Percentiles rank a stretch among this genome's conserved stretches.
These are phyloP conservation scores for Onygenales sp. DNA, from an alignment of 2,329 filamentous ascomycete genomes.

Conservation along the genomic window DNA sequence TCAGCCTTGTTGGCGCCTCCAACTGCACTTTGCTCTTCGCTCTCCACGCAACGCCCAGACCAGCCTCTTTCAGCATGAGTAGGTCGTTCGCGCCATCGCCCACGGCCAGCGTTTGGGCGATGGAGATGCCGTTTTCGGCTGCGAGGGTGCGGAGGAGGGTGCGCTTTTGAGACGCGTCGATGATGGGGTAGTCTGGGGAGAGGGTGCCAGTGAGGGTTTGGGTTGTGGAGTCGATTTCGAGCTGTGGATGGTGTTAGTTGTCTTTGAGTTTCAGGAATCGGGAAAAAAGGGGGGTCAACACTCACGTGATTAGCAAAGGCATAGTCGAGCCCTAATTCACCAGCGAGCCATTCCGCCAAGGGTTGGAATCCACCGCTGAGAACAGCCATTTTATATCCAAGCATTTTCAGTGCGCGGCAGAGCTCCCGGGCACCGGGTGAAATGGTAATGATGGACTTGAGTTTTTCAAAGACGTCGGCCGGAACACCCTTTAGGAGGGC, in stretches of 20 bases:
- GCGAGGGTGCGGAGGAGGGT: slow-evolving; percentile 47
- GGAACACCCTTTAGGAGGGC: slow-evolving; percentile 72
- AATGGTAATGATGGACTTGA: slow-evolving; percentile 66
- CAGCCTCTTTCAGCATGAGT: slow-evolving; percentile 54
- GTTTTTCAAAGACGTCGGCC: slow-evolving; percentile 65
- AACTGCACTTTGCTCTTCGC: slow-evolving; percentile 57
- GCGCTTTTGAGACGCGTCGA: slow-evolving; percentile 51
- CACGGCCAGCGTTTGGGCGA: slow-evolving; percentile 48
- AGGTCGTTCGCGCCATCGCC: slow-evolving; percentile 59
- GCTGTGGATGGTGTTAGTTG: slow-evolving; percentile 19
- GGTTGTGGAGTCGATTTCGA: slow-evolving; percentile 39
- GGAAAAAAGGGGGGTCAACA: not conserved
- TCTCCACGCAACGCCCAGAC: slow-evolving; percentile 53
- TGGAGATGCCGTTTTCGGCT: slow-evolving; percentile 42
- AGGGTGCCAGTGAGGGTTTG: slow-evolving; percentile 49
- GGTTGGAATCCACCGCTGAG: slow-evolving; percentile 88
- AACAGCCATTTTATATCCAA: slow-evolving; percentile 83
- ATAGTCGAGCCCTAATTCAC: slow-evolving; percentile 73
- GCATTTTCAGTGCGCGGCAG: slow-evolving; percentile 60
- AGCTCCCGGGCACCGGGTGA: slow-evolving; percentile 72
- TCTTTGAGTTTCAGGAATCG: not conserved
- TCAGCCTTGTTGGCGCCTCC: slow-evolving; percentile 50
- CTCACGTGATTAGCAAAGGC: slow-evolving; percentile 75
- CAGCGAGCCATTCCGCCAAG: slow-evolving; percentile 76
- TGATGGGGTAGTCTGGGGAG: slow-evolving; percentile 44